Evolutionary conservation across 805 yeast genomes (phyloP), one percentile per base, ranked within the genome.

Genomic region (Metschnikowia drakensbergensis): DNA sequence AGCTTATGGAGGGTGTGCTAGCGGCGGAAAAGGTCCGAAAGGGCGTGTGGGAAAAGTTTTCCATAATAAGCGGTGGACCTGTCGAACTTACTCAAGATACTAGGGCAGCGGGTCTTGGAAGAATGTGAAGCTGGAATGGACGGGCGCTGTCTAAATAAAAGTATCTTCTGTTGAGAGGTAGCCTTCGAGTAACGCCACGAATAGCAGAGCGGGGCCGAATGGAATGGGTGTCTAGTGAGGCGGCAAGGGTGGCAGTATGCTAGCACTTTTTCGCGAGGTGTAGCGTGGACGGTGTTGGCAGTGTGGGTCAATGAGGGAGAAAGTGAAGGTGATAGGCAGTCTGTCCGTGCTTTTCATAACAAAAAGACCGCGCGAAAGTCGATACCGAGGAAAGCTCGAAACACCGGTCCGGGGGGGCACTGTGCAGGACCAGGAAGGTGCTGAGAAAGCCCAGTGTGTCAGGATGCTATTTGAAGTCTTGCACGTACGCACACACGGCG

Each of bases 21-120:
- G 64, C 57, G 40, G 72, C 59, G 26, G 76, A 70, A 45, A 68
- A 59, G 39, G 76, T 65, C 46, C 77, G 68, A 54, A 69, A 67
- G 37, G 69, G 67, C 28, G 68, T 61, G 39, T 58, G 61, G 46
- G 66, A 67, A 30, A 45, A 50, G 7, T 35, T 22, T 28, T 55
- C 58, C 58, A 54, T 55, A 6, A 31, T 31, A 31, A 31, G 33
- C 33, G 33, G 33, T 31, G 33, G 33, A 17, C 17, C 17, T 17
- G 17, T 1, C 17, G 17, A 17, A 17, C 2, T 17, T 17, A 17
- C 17, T 17, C 17, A 17, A 17, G 17, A 17, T 17, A 17, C 17
- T 17, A 17, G 17, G 5, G 10, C 23, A 11, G 33, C 33, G 11
- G n/a, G 6, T 33, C 13, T 33, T 17, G 25, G 25, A 10, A 17